These are phyloP conservation scores for Aspergillus transmontanensis DNA, from an alignment of 2,329 filamentous ascomycete species.

Conservation along the genomic window DNA sequence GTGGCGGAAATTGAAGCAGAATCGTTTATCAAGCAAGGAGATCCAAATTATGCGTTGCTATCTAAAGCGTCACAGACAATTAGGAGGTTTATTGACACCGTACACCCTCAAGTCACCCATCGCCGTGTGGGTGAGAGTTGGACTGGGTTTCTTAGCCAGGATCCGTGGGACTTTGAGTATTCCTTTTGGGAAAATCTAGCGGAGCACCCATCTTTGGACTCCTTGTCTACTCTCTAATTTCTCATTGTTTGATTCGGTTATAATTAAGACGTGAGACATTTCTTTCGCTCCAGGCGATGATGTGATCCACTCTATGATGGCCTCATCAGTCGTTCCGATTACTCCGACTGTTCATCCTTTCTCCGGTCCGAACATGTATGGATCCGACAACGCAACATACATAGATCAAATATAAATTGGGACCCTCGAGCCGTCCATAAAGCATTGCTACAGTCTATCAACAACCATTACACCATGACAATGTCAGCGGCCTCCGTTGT, in stretches of 20 bases:
- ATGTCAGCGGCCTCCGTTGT: too few relatives aligned
- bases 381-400: too few relatives aligned
- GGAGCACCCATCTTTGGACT: constrained; percentile 27
- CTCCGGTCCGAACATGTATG: too few relatives aligned
- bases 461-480: too few relatives aligned
- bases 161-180: constrained; percentile 31
- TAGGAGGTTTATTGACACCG: constrained; percentile 25
- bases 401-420: too few relatives aligned
- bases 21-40: constrained; percentile 25
- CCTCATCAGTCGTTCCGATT: too few relatives aligned
- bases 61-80: constrained; percentile 29
- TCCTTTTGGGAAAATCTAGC: constrained; percentile 31
- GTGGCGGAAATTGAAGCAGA: constrained; percentile 31
- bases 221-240: neutral
- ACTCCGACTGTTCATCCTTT: too few relatives aligned
- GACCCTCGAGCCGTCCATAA: too few relatives aligned
- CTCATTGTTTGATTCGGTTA: neutral
- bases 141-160: constrained; percentile 24
- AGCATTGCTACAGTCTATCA: too few relatives aligned
- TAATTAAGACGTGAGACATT: neutral
- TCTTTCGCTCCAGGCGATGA: too few relatives aligned
- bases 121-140: constrained; percentile 26
- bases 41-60: constrained; percentile 29
- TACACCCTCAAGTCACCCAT: too few relatives aligned
- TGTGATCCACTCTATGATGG: too few relatives aligned